Percentiles rank a stretch among this genome's conserved stretches.
Evolutionary conservation across 2,329 filamentous ascomycete genomes (phyloP).

Genomic region (Fusarium poae): DNA sequence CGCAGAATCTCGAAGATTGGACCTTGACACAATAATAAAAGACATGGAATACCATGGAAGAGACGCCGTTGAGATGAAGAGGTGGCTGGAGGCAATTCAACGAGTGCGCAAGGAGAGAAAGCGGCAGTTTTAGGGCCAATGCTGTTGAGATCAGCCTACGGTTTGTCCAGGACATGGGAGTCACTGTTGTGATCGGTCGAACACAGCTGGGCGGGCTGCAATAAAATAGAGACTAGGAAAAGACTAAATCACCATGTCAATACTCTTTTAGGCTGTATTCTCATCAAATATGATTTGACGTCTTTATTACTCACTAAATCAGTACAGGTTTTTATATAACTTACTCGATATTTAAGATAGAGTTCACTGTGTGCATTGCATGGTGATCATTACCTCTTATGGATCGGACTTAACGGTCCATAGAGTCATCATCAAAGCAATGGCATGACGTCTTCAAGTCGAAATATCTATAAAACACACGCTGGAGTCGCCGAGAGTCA

Average conservation of each 20-base stretch:
- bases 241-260: no score
- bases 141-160: not conserved
- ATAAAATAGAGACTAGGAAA: no score
- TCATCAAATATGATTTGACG: no score
- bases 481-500: not conserved
- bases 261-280: no score
- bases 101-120: not conserved
- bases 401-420: constrained; percentile 7
- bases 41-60: not conserved
- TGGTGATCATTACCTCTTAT: constrained; percentile 5
- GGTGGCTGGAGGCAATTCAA: not conserved
- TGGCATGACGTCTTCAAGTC: constrained; percentile 17
- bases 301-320: no score
- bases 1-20: not conserved
- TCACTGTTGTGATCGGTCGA: no score
- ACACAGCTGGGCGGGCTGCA: no score
- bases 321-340: no score
- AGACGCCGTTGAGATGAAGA: accelerated
- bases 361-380: no score
- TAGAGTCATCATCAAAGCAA: constrained; percentile 10
- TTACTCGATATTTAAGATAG: no score
- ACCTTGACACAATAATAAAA: not conserved
- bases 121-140: not conserved
- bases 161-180: no score
- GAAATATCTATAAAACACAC: not conserved